Base-by-base conservation (phyloP, 495 filamentous ascomycete species). In the Aspergillus diversus region DNA sequence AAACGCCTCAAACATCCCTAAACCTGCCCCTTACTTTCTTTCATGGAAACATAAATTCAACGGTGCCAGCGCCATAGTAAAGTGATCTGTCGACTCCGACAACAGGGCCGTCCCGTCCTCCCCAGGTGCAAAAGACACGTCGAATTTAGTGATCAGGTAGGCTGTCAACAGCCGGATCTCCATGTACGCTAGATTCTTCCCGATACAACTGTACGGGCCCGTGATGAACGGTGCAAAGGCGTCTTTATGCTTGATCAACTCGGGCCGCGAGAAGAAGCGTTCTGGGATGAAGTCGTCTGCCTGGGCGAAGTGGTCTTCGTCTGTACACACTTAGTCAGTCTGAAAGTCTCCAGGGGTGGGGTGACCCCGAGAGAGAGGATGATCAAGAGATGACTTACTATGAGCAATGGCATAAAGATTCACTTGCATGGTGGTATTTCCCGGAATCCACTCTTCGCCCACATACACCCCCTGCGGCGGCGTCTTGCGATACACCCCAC, bases 271-370 rank as follows among this genome's bases (percentile, higher is more conserved):
- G 55, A 68, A 78, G 82, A 83, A 87, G 9, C 85, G 78, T 63
- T 86, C 83, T 0, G 84, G 84, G 48, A 86, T 71, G 57, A 81
- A 85, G 5, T 79, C 70, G 7, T 75, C 69, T 66, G 69, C 75
- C 79, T 34, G 37, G 9, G 17, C 27, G n/a, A 58, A 58, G 37
- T 58, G 55, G 17, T 39, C 47, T 33, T 58, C 55, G n/a, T 33
- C 55, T 58, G 11, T n/a, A 27, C 21, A 27, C 2, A 2, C n/a
- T 15, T 6, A 34, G 52, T 55, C 8, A 55, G 9, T 37, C 21
- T 27, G 21, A 27, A 27, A 12, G 15, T 8, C n/a, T 39, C 5
- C 12, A 8, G n/a, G 46, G 46, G 7, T 11, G 1, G 16, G 17
- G 4, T 7, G 4, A 32, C 8, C 16, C 31, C 47, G 53, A 3